Conservation (phyloP, 768 basidiomycete species). For the Chalciporus chontae region DNA sequence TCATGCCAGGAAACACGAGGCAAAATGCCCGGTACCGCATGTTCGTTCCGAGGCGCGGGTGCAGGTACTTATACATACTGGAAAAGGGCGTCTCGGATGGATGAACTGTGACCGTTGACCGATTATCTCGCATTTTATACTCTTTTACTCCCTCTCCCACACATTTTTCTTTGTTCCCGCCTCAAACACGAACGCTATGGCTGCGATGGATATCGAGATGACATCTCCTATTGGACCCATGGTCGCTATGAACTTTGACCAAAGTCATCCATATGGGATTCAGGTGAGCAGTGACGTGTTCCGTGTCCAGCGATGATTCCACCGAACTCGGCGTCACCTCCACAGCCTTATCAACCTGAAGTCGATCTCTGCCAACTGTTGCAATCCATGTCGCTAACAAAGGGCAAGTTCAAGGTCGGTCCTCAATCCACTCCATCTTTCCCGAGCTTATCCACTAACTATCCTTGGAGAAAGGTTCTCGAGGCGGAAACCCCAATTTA, state of each 20-base stretch:
- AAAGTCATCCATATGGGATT: constrained; percentile 16
- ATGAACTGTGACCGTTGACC: constrained; percentile 3
- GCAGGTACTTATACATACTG: constrained; percentile 29
- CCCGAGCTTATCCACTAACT: constrained; percentile 10
- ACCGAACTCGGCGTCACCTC: constrained; percentile 3
- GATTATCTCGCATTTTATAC: constrained; percentile 13
- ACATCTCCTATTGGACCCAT: constrained; percentile 28
- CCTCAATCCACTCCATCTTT: not conserved
- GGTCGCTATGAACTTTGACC: constrained; percentile 22
- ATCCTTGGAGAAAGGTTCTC: constrained; percentile 33
- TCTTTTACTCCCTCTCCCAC: not conserved
- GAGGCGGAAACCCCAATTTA: constrained; percentile 12
- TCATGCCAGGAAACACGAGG: constrained; percentile 28
- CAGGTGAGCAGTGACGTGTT: constrained; percentile 16
- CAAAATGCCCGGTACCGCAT: constrained; percentile 25
- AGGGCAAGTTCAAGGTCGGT: constrained; percentile 32
- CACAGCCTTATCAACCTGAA: constrained; percentile 27
- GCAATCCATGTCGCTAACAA: constrained; percentile 47
- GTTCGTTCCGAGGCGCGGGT: constrained; percentile 15
- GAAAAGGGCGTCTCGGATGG: constrained; percentile 2
- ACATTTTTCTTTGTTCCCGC: not conserved
- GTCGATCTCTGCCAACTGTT: constrained; percentile 53
- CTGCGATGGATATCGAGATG: constrained; percentile 33
- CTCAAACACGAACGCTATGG: constrained; percentile 6
- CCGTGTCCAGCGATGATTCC: not conserved